Conservation (phyloP, 2,329 filamentous ascomycete species). For the Metarhizium guizhouense region DNA sequence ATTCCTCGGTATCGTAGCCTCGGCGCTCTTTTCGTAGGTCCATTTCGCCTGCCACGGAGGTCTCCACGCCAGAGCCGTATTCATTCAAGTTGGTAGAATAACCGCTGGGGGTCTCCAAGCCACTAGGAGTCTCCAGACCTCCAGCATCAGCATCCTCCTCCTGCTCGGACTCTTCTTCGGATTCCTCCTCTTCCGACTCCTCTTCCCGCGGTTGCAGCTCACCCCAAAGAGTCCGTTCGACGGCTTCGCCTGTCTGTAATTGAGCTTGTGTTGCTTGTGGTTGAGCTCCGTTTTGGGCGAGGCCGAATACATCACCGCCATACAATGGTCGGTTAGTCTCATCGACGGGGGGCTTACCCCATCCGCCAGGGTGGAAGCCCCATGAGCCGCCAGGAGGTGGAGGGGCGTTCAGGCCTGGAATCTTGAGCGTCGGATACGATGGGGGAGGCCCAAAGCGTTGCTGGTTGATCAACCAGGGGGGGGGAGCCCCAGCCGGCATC, state of each 20-base stretch:
- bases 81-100: slow-evolving; percentile 73
- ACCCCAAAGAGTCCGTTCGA: slow-evolving; percentile 87
- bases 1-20: slow-evolving; percentile 82
- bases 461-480: slow-evolving; percentile 95
- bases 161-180: slow-evolving; percentile 7
- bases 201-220: slow-evolving; percentile 76
- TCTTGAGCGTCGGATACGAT: slow-evolving; percentile 90
- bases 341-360: slow-evolving; percentile 91
- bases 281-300: slow-evolving; percentile 37
- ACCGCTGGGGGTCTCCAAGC: slow-evolving; percentile 72
- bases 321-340: slow-evolving; percentile 87
- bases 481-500: slow-evolving; percentile 85
- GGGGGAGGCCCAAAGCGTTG: slow-evolving; percentile 89
- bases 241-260: slow-evolving; percentile 54
- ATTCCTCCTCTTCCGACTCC: slow-evolving; percentile 61
- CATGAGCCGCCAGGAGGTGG: slow-evolving; percentile 82
- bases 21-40: slow-evolving; percentile 77
- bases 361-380: slow-evolving; percentile 93
- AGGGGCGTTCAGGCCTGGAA: slow-evolving; percentile 88
- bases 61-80: slow-evolving; percentile 61
- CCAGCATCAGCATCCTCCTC: slow-evolving; percentile 53
- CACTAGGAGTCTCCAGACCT: slow-evolving; percentile 65
- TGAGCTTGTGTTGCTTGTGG: slow-evolving; percentile 29
- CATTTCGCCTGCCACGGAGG: slow-evolving; percentile 77
- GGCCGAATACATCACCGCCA: slow-evolving; percentile 89